Percentiles rank a stretch among this genome's conserved stretches.
phyloP scores from a whole-genome alignment of 2,329 filamentous ascomycete species.

The Sclerotinia spermophila region DNA sequence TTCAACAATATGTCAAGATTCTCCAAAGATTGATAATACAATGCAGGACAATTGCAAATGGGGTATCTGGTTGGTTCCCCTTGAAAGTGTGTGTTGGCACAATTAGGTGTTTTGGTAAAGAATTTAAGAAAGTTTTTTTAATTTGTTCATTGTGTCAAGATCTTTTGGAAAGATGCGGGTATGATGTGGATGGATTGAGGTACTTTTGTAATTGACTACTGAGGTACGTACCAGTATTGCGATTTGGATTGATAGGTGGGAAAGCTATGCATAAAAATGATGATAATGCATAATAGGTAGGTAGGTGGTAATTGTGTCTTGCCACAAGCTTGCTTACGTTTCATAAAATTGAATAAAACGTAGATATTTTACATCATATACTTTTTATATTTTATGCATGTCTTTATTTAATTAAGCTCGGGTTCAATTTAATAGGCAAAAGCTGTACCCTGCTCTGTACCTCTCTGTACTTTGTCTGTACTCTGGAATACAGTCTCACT shows the following conservation, averaged over 20 bases:
- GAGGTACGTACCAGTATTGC: neutral
- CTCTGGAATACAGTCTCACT: too few species aligned
- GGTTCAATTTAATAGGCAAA: neutral
- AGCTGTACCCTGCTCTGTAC: neutral
- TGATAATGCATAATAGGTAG: neutral
- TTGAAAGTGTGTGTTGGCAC: conserved; percentile 8
- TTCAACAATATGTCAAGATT: conserved; percentile 3
- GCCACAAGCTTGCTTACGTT: too few species aligned
- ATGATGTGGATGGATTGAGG: neutral
- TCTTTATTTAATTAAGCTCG: neutral
- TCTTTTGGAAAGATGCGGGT: neutral
- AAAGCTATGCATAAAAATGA: neutral
- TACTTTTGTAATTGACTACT: neutral
- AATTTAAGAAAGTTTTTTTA: conserved; percentile 9
- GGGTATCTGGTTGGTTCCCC: neutral
- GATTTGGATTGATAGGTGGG: neutral
- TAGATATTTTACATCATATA: too few species aligned
- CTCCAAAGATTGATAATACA: conserved; percentile 4
- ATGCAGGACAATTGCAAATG: neutral
- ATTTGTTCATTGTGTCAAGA: conserved; percentile 7
- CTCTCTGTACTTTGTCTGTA: too few species aligned
- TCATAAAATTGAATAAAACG: neutral
- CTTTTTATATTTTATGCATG: neutral
- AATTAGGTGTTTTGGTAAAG: neutral
- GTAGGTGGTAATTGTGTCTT: too few species aligned